Conservation (phyloP, 192 early-diverging fungal genomes). For the Entomortierella parvispora region DNA sequence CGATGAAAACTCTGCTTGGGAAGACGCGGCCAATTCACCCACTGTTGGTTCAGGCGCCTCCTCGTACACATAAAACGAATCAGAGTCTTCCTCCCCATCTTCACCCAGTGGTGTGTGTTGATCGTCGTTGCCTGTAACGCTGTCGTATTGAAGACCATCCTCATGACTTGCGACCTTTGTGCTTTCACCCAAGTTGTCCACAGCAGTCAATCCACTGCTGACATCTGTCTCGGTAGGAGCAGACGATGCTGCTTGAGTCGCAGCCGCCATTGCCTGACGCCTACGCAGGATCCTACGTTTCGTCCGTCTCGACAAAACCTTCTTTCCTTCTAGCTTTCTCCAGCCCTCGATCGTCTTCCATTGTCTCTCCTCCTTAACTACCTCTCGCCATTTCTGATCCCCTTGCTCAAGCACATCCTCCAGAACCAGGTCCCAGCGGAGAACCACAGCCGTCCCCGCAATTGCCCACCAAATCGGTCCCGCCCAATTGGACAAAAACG, state of each 20-base stretch:
- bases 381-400: not conserved
- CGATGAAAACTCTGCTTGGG: constrained; percentile 14
- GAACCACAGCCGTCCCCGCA: constrained; percentile 44
- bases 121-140: too few species aligned
- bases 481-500: constrained; percentile 78
- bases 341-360: constrained; percentile 23
- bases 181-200: too few species aligned
- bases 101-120: too few species aligned
- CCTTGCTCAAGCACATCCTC: constrained; percentile 21
- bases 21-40: constrained; percentile 6
- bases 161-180: too few species aligned
- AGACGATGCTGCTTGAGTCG: not conserved
- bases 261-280: not conserved
- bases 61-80: too few species aligned
- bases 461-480: constrained; percentile 75
- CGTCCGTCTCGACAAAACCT: constrained; percentile 11
- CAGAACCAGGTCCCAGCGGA: constrained; percentile 45
- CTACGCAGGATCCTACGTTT: constrained; percentile 15
- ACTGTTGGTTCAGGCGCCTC: too few species aligned
- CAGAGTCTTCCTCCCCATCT: too few species aligned
- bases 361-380: constrained; percentile 8
- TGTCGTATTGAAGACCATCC: too few species aligned
- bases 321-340: constrained; percentile 17
- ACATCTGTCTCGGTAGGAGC: not conserved
- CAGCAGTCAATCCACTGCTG: not conserved